Conservation (phyloP, 1,284 basidiomycete genomes). For the Moesziomyces antarcticus region DNA sequence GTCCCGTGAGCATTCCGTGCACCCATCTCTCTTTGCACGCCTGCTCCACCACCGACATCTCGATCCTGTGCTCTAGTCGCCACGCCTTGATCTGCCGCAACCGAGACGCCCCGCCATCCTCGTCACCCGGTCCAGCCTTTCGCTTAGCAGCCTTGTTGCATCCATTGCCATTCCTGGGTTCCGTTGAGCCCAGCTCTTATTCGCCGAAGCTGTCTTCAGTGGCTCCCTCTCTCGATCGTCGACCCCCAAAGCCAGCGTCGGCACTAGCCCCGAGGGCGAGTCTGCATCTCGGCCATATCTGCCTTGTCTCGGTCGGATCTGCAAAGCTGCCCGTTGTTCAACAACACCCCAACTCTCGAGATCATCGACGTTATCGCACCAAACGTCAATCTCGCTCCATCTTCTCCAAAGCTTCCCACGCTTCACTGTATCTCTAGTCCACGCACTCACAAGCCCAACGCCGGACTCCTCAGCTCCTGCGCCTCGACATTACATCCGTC, state of each 20-base stretch:
- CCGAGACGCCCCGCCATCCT: slow-evolving; percentile 4
- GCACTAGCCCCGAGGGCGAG: background rate
- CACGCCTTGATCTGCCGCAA: background rate
- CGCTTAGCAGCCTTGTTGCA: slow-evolving; percentile 2
- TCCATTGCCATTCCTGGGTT: background rate
- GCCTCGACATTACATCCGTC: background rate
- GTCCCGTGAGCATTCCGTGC: too few species aligned
- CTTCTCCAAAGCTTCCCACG: background rate
- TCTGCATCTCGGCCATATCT: slow-evolving; percentile 8
- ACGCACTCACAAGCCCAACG: background rate
- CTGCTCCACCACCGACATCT: background rate
- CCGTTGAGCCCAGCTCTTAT: background rate
- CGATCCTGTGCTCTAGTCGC: background rate
- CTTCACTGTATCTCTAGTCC: background rate
- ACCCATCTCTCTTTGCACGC: too few species aligned
- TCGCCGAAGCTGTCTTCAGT: background rate
- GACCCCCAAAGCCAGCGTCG: background rate
- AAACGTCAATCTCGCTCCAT: background rate
- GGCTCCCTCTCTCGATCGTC: background rate
- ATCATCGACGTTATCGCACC: background rate
- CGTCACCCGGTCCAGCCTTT: slow-evolving; percentile 10
- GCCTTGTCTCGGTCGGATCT: slow-evolving; percentile 5
- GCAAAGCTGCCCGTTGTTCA: background rate
- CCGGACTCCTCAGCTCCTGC: background rate
- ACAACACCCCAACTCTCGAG: background rate